Percentiles rank a stretch among this genome's conserved stretches.
Evolutionary conservation across 2,329 filamentous ascomycete genomes (phyloP).

Genomic region (Chaetomium globosum): DNA sequence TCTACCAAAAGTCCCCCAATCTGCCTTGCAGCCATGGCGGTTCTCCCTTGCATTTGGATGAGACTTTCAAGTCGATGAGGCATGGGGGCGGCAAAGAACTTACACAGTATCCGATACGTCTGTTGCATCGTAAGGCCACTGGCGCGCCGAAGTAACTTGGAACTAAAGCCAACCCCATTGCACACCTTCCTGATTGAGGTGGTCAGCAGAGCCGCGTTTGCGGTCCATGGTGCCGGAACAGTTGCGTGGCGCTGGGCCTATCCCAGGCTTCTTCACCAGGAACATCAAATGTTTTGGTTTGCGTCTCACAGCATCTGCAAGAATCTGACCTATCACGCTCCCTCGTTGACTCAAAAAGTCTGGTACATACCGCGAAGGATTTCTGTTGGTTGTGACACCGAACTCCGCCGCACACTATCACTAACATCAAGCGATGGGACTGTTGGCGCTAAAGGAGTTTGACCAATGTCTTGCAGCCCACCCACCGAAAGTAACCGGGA

Average conservation of each 20-base stretch:
- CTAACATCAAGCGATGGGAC: neutral
- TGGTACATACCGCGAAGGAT: neutral
- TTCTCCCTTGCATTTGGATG: neutral
- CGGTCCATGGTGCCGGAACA: neutral
- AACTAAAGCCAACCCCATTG: neutral
- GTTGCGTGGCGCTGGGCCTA: neutral
- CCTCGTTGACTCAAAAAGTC: neutral
- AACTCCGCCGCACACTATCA: neutral
- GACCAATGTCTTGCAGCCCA: neutral
- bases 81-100: neutral
- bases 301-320: neutral
- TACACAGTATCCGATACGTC: neutral
- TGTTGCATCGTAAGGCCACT: neutral
- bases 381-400: neutral
- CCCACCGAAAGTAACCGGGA: neutral
- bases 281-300: neutral
- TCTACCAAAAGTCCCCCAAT: too few relatives aligned
- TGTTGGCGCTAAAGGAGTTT: neutral
- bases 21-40: too few relatives aligned
- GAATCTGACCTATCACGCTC: neutral
- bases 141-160: neutral
- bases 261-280: neutral
- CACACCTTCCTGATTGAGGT: conserved; percentile 11
- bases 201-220: neutral
- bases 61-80: neutral